phyloP scores from a whole-genome alignment of 2,329 filamentous ascomycete genomes.

The Colletotrichum cereale region DNA sequence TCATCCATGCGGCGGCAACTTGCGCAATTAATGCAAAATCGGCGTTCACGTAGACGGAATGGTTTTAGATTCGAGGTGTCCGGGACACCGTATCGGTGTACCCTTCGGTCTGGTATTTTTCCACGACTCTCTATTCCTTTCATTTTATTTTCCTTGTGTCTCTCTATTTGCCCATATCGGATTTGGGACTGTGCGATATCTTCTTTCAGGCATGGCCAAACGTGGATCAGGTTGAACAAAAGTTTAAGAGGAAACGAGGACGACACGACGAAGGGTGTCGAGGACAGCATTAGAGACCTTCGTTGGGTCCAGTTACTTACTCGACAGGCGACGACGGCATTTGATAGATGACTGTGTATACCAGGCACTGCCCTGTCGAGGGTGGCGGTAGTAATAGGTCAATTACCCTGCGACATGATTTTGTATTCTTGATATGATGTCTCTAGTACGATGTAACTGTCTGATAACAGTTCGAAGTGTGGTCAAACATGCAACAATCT shows the following conservation, averaged over 20 bases:
- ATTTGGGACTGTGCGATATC: conserved; percentile 26
- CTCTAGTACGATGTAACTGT: background rate
- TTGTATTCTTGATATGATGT: background rate
- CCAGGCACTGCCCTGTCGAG: conserved; percentile 16
- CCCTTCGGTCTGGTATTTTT: conserved; percentile 31
- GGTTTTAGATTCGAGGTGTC: conserved; percentile 35
- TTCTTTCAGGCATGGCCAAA: conserved; percentile 38
- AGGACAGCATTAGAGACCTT: conserved; percentile 35
- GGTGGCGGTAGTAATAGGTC: conserved; percentile 33
- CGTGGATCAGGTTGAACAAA: conserved; percentile 40
- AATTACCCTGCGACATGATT: conserved; percentile 10
- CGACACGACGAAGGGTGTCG: conserved; percentile 33
- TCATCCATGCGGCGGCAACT: conserved; percentile 36
- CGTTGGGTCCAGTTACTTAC: conserved; percentile 35
- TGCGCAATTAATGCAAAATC: conserved; percentile 38
- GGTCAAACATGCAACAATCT: background rate
- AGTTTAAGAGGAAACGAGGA: conserved; percentile 36
- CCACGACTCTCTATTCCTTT: conserved; percentile 23
- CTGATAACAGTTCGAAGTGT: background rate
- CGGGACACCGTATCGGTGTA: conserved; percentile 17
- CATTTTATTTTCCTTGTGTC: conserved; percentile 7
- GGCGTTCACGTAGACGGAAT: conserved; percentile 39
- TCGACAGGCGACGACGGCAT: conserved; percentile 17
- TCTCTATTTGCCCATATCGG: conserved; percentile 27
- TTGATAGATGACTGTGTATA: conserved; percentile 38